Percentiles rank a stretch among this genome's conserved stretches.
These are phyloP conservation scores for Ramaria sp. DNA, from an alignment of 768 basidiomycete species.

Conservation along the genomic window DNA sequence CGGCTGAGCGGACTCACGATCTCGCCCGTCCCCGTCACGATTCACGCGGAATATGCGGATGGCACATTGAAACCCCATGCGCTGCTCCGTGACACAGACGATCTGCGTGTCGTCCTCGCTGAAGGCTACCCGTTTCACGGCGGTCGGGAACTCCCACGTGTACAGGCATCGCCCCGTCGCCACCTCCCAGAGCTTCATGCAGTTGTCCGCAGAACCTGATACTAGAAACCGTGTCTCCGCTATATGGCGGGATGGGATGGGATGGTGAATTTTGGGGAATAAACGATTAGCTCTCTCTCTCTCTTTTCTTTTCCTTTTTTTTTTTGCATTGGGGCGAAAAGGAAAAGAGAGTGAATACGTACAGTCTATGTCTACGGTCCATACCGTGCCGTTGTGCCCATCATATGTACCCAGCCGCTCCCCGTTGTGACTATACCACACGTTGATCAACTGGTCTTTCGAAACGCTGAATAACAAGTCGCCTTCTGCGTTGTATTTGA, in stretches of 20 bases:
- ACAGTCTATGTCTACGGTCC: constrained; percentile 97
- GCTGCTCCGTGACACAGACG: constrained; percentile 93
- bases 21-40: constrained; percentile 65
- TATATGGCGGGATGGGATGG: constrained; percentile 17
- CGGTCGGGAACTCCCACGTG: constrained; percentile 97
- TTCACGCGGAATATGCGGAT: constrained; percentile 87
- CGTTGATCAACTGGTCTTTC: constrained; percentile 92
- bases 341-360: no score
- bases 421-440: constrained; percentile 96
- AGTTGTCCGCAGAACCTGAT: constrained; percentile 91
- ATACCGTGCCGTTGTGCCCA: constrained; percentile 92
- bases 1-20: constrained; percentile 53
- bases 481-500: constrained; percentile 95
- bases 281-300: no score
- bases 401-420: constrained; percentile 95
- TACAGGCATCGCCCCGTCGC: constrained; percentile 84
- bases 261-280: no score
- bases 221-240: constrained; percentile 80
- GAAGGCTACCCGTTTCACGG: constrained; percentile 92
- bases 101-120: constrained; percentile 74
- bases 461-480: constrained; percentile 93
- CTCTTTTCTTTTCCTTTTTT: no score
- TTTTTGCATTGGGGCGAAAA: no score
- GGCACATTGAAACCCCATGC: constrained; percentile 86
- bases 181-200: constrained; percentile 83